A percentile compares a stretch with the other conserved stretches of the same genome.
phyloP scores from a whole-genome alignment of 1,139 yeast species.

The Sugiyamaella xylanicola region DNA sequence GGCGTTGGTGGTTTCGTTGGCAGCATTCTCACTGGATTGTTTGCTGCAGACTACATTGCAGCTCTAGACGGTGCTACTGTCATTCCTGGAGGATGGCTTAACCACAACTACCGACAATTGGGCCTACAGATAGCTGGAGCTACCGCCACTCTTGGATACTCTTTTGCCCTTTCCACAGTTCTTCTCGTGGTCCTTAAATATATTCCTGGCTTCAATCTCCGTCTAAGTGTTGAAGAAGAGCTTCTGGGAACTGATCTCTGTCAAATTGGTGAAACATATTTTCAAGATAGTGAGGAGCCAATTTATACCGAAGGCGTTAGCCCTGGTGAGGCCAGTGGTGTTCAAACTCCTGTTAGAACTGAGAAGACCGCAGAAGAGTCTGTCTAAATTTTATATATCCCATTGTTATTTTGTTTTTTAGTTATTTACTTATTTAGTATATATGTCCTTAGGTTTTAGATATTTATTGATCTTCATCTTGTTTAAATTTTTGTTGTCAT shows the following conservation, averaged over 20 bases:
- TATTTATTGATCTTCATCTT: no score
- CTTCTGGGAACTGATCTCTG: slow-evolving; percentile 84
- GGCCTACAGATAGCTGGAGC: slow-evolving; percentile 93
- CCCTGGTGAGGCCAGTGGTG: not conserved
- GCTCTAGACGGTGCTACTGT: slow-evolving; percentile 59
- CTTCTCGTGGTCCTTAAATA: slow-evolving; percentile 72
- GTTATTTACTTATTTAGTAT: not conserved
- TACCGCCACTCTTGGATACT: slow-evolving; percentile 73
- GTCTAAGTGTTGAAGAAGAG: slow-evolving; percentile 90
- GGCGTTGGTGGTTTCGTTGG: slow-evolving; percentile 94
- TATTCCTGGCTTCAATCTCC: slow-evolving; percentile 78
- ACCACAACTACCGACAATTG: slow-evolving; percentile 84
- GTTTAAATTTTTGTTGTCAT: no score
- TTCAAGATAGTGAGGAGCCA: slow-evolving; percentile 23
- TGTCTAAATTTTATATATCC: not conserved
- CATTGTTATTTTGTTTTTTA: not conserved
- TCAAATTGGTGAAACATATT: slow-evolving; percentile 78
- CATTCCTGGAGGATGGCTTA: slow-evolving; percentile 90
- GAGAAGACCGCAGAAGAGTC: slow-evolving; percentile 2
- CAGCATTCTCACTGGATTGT: slow-evolving; percentile 80
- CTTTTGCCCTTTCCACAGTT: slow-evolving; percentile 73
- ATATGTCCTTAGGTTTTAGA: no score
- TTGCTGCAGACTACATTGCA: slow-evolving; percentile 91
- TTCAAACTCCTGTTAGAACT: not conserved
- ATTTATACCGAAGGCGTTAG: slow-evolving; percentile 14